Base-by-base conservation (phyloP, 495 filamentous ascomycete species). In the Penicillium coffeae region DNA sequence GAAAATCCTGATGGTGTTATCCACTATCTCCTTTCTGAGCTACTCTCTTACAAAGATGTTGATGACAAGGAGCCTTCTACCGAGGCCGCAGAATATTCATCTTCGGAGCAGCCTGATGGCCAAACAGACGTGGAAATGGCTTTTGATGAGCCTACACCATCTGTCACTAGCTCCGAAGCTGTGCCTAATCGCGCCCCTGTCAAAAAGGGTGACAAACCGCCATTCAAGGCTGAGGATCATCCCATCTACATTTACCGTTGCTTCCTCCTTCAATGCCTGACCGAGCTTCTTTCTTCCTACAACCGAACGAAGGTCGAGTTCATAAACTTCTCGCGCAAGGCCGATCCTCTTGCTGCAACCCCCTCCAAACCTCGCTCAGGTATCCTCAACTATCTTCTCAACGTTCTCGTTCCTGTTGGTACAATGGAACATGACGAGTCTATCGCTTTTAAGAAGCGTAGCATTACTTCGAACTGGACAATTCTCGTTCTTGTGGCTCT, bases 271-370 rank as follows among this genome's bases (percentile, higher is more conserved):
- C 89, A 95, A 62, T 95, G 92, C 59, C 74, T 99, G 25, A 86
- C 90, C 0, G 93, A 99, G 63, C 78, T 99, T 14, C 75, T 99
- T n/a, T 84, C 85, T 34, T 92, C 84, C 58, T 97, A 96, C 71
- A 95, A 89, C 50, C 85, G 90, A 21, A 85, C 89, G 33, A 99
- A 99, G 74, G 78, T 97, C 16, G 94, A 99, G 59, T 99, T 99
- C 63, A 96, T 99, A 66, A 96, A 96, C 61, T 97, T 96, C 73
- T 96, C 92, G 42, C 84, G 93, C 50, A 89, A 89, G 57, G 85
- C 87, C 15, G 87, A 89, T 48, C 87, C 90, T 3, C 77, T 88
- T 51, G 81, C 85, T 21, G 85, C 82, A 38, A 96, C 90, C 5
- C 93, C 93, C 32, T 89, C 90, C 8, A 99, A 97, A 67, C 93